A percentile compares a stretch with the other conserved stretches of the same genome.
These are phyloP conservation scores for Scedosporium apiospermum DNA, from an alignment of 2,329 filamentous ascomycete genomes.

Conservation along the genomic window DNA sequence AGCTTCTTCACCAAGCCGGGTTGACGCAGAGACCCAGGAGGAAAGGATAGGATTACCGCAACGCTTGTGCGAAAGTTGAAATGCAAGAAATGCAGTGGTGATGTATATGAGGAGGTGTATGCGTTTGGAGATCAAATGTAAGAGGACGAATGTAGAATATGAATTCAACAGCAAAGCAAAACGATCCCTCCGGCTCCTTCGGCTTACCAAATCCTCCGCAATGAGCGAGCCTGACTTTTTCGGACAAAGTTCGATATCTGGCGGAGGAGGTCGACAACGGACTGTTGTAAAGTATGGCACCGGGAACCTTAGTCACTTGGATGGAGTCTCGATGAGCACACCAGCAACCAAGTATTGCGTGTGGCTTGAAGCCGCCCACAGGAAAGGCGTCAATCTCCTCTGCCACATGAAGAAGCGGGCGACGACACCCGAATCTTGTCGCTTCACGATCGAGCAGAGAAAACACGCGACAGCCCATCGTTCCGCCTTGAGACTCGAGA, in stretches of 20 bases:
- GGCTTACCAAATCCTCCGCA: not conserved
- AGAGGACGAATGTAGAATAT: not conserved
- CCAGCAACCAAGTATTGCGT: not conserved
- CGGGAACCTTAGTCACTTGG: not conserved
- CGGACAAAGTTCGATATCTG: not conserved
- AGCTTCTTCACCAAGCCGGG: not conserved
- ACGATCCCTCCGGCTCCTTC: not conserved
- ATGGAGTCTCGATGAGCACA: not conserved
- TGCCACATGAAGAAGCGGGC: not conserved
- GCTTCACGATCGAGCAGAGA: not conserved
- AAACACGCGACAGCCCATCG: not conserved
- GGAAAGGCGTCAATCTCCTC: not conserved
- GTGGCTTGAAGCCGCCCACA: not conserved
- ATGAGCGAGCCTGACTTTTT: not conserved
- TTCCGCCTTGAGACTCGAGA: not conserved
- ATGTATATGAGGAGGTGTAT: too few species aligned
- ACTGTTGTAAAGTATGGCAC: not conserved
- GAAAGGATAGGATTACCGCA: too few species aligned
- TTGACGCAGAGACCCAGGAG: too few species aligned
- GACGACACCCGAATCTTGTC: not conserved
- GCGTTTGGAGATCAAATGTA: not conserved
- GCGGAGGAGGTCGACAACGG: not conserved
- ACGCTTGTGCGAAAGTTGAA: too few species aligned
- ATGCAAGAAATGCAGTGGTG: too few species aligned
- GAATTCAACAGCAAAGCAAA: not conserved